Base-by-base conservation (phyloP, 1,284 basidiomycete genomes). In the Bjerkandera adusta region DNA sequence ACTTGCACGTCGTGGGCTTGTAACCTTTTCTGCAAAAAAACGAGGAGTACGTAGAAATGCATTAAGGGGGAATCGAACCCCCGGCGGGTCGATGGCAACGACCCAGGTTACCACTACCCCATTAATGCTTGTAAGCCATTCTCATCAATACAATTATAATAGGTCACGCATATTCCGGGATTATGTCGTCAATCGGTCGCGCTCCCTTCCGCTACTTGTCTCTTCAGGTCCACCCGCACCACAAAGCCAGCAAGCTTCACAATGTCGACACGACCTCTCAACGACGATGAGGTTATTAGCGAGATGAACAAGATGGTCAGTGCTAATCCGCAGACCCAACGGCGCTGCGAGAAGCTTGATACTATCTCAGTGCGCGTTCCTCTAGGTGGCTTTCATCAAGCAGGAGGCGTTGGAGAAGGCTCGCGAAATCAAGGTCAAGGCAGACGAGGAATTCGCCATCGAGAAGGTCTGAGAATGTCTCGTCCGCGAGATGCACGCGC, bases 281-380 rank as follows among this genome's bases (percentile, higher is more conserved):
- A 95, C 65, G 96, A 98, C 64, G 93, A 96, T 62, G 95, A 98
- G 72, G 95, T 98, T 30, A 76, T 94, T 64, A 89, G 74, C 60
- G 95, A 98, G 79, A 93, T 97, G 92, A 97, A 94, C 77, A 98
- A 98, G 85, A 97, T 98, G 95, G 95, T 93, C 43, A 48, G 76
- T 66, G 24, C 3, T 10, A 30, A 12, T 30, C 43, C 16, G 30
- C 15, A 18, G 30, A n/a, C 30, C 18, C n/a, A n/a, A n/a, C n/a
- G n/a, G 24, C 45, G 29, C 40, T 21, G 27, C 32, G 46, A 38
- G 26, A 3, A 15, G 30, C 18, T 26, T 13, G 39, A 24, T 43
- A 32, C 24, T 39, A 29, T 43, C 34, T 50, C 34, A 45, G 43
- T 38, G 48, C 41, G 49, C 40, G 36, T 43, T 12, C 13, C 32